Base-by-base conservation (phyloP, 2,329 filamentous ascomycete species). In the Penicillium sp. region DNA sequence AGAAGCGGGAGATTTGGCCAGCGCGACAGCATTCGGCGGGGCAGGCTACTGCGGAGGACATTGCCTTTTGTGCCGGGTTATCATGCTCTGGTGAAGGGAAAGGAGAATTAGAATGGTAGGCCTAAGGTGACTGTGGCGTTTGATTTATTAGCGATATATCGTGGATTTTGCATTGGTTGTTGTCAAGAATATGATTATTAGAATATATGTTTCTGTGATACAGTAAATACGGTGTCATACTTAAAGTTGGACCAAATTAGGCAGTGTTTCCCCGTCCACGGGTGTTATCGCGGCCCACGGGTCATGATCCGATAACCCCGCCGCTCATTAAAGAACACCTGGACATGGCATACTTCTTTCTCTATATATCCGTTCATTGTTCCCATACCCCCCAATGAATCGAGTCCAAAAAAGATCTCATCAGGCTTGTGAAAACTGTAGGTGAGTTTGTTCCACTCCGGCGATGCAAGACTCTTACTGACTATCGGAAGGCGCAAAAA, bases 1-100 rank as follows among this genome's bases (percentile, higher is more conserved):
- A 67, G 0, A 75, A 75, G 8, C 62, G 68, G 37, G 78, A 84
- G 68, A 81, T 84, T 48, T 84, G 81, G 81, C 82, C 82, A 0
- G 81, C 82, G 7, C 57, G 68, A 35, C 72, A 73, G 55, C 63
- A 63, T 10, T 53, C 59, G 31, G 58, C 55, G 8, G 69, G 68
- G 7, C 39, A 56, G 3, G 58, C 60, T 13, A 71, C 63, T 44
- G 55, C 63, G 41, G 64, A 73, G 33, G 71, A 74, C 52, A 50
- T 69, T 26, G 61, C 62, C 6, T 69, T 73, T 53, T 72, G 69
- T 50, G 62, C 64, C 9, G 63, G 58, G 22, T 46, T 71, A 51
- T 60, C 59, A 27, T 60, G 57, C 29, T 56, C 56, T 13, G 29
- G 41, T 26, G 55, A 58, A 9, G 53, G 53, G 1, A 54, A 52